phyloP scores from a whole-genome alignment of 192 early-diverging fungal genomes.

The Pilobolus umbonatus region DNA sequence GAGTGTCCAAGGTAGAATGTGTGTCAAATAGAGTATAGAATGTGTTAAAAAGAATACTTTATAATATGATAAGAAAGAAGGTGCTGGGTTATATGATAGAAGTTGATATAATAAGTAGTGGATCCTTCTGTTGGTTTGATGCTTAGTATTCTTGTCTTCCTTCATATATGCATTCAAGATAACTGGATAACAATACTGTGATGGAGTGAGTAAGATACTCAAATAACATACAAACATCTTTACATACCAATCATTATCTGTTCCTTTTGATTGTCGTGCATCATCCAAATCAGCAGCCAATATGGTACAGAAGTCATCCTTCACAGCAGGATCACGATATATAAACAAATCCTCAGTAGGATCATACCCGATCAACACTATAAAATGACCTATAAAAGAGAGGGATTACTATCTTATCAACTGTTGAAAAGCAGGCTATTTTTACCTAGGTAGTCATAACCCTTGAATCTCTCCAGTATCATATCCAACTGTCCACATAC shows the following conservation, averaged over 20 bases:
- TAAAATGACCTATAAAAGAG: conserved; percentile 70
- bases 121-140: background rate
- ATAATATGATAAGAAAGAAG: background rate
- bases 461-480: conserved; percentile 31
- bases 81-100: too few relatives aligned
- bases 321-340: conserved; percentile 80
- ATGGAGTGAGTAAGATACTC: background rate
- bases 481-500: conserved; percentile 29
- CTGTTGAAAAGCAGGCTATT: conserved; percentile 6
- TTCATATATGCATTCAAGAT: background rate
- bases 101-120: too few relatives aligned
- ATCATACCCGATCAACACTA: conserved; percentile 83
- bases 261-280: conserved; percentile 66
- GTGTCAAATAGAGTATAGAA: background rate
- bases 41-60: background rate
- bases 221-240: conserved; percentile 10
- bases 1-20: background rate
- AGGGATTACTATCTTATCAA: conserved; percentile 17
- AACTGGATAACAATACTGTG: conserved; percentile 16
- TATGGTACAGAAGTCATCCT: conserved; percentile 67
- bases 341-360: conserved; percentile 72
- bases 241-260: conserved; percentile 73
- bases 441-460: conserved; percentile 42
- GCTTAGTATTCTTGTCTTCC: background rate
- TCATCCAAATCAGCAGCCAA: conserved; percentile 56